phyloP scores from a whole-genome alignment of 768 basidiomycete species.

The Scleroderma citrinum region DNA sequence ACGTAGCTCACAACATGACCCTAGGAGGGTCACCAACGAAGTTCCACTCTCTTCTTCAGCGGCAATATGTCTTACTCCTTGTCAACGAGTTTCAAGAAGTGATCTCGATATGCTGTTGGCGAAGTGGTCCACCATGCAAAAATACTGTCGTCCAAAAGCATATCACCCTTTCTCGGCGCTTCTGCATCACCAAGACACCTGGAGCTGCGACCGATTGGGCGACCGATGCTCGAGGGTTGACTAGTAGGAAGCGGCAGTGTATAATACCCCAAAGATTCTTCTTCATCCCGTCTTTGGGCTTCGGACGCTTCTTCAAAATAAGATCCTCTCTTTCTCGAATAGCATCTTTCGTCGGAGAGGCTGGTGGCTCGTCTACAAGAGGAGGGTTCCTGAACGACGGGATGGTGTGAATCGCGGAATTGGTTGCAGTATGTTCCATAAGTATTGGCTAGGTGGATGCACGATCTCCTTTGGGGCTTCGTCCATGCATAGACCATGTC shows the following conservation, averaged over 20 bases:
- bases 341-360: conserved; percentile 57
- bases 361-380: conserved; percentile 23
- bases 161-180: conserved; percentile 28
- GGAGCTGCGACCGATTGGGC: conserved; percentile 61
- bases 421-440: conserved; percentile 48
- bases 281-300: conserved; percentile 49
- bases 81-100: conserved; percentile 36
- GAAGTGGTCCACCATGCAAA: conserved; percentile 48
- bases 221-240: conserved; percentile 26
- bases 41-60: conserved; percentile 6
- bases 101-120: conserved; percentile 71
- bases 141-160: conserved; percentile 32
- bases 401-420: conserved; percentile 32
- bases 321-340: conserved; percentile 62
- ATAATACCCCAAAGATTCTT: conserved; percentile 33
- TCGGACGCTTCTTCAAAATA: conserved; percentile 66
- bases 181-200: conserved; percentile 75
- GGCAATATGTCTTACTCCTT: conserved; percentile 16
- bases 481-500: conserved; percentile 25
- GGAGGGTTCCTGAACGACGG: conserved; percentile 32
- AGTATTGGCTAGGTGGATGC: conserved; percentile 18
- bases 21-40: too few relatives aligned
- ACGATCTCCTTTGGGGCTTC: conserved; percentile 18
- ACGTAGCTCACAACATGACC: too few relatives aligned
- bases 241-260: conserved; percentile 26